A percentile compares a stretch with the other conserved stretches of the same genome.
Evolutionary conservation across 176 grass and related monocot species (phyloP).

Genomic region (Microstegium vimineum): DNA sequence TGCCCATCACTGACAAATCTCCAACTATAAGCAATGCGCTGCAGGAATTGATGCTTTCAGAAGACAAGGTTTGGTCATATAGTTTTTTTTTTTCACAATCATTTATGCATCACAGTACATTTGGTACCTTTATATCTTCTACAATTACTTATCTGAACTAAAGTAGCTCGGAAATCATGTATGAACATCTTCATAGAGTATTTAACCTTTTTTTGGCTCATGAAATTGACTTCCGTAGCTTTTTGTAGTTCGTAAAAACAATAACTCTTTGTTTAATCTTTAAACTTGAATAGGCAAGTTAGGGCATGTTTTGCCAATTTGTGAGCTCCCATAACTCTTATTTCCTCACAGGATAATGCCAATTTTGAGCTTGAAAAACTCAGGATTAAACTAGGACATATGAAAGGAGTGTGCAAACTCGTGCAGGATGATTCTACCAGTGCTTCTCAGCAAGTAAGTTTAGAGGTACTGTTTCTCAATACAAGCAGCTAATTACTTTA

Average conservation of each 20-base stretch:
- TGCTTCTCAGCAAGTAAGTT: constrained; percentile 49
- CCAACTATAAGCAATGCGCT: background rate
- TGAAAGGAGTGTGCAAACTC: constrained; percentile 32
- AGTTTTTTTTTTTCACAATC: background rate
- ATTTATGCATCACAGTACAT: background rate
- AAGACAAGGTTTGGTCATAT: constrained; percentile 24
- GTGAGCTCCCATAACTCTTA: background rate
- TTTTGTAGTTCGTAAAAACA: background rate
- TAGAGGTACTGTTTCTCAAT: background rate
- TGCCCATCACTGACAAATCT: constrained; percentile 18
- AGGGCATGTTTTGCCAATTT: background rate
- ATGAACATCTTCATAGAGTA: background rate
- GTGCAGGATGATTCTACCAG: constrained; percentile 27
- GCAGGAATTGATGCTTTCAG: constrained; percentile 26
- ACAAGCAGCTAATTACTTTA: background rate
- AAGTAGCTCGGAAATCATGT: background rate
- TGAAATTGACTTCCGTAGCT: background rate
- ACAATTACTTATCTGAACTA: background rate
- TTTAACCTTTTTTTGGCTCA: background rate
- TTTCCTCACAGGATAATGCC: constrained; percentile 19
- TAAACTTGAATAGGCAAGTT: background rate
- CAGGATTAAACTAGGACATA: constrained; percentile 40
- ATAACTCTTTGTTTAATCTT: background rate
- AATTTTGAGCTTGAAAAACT: constrained; percentile 53
- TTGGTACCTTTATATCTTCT: background rate